Evolutionary conservation across 2,329 filamentous ascomycete species (phyloP).

Genomic region (Pseudogymnoascus sp.): DNA sequence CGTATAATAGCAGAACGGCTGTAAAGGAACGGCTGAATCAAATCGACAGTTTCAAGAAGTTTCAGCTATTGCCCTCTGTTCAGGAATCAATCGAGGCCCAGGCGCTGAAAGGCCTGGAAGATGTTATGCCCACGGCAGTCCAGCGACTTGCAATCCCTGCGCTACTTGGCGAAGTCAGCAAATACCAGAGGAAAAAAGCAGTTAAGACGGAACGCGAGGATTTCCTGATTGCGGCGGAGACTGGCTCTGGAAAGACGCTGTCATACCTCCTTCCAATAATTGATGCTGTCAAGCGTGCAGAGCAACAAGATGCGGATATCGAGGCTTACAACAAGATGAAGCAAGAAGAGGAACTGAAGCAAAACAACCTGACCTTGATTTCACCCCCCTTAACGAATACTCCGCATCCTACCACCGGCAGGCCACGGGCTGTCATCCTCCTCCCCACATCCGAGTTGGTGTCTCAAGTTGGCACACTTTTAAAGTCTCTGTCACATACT

Average conservation of each 20-base stretch:
- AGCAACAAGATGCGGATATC: conserved; percentile 50
- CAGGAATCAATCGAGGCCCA: conserved; percentile 64
- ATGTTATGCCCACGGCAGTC: conserved; percentile 76
- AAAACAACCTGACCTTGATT: conserved; percentile 54
- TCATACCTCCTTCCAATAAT: conserved; percentile 82
- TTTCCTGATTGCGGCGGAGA: conserved; percentile 89
- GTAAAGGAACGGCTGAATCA: conserved; percentile 52
- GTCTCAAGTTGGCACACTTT: conserved; percentile 70
- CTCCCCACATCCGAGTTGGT: conserved; percentile 91
- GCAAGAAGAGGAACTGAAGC: conserved; percentile 45
- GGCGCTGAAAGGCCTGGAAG: conserved; percentile 64
- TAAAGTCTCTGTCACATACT: conserved; percentile 75
- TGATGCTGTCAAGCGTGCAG: conserved; percentile 74
- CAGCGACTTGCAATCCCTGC: conserved; percentile 83
- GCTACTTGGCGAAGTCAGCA: conserved; percentile 48
- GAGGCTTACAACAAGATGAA: conserved; percentile 52
- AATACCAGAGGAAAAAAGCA: conserved; percentile 24
- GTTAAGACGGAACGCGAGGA: conserved; percentile 34
- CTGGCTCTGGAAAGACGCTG: conserved; percentile 92
- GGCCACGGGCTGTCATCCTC: conserved; percentile 76
- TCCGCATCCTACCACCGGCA: conserved; percentile 63
- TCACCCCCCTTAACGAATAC: conserved; percentile 51
- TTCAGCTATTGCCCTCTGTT: conserved; percentile 64
- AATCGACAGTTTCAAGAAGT: conserved; percentile 72
- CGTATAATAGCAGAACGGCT: conserved; percentile 56